Base-by-base conservation (phyloP, 345 rosid species). In the Passiflora organensis region DNA sequence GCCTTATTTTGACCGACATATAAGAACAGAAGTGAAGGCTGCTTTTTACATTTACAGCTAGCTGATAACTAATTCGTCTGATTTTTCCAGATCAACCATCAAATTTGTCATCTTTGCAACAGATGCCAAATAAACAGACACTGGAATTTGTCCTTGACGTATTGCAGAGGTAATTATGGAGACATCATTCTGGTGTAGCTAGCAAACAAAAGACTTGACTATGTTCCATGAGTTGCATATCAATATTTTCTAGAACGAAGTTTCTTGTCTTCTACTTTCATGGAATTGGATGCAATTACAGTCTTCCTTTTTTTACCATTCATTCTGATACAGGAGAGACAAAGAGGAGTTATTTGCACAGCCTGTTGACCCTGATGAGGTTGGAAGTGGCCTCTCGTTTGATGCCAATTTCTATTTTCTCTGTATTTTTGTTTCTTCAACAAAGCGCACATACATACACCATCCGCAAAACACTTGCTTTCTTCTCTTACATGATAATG, bases 91-190 rank as follows among this genome's bases (percentile, higher is more conserved):
- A 22, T 21, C 59, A 51, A 34, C n/a, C 20, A 44, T 36, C 53
- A n/a, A 14, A 41, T 45, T 47, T 14, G 22, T 46, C 61, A 39
- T 53, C 64, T 51, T 13, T 16, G 11, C 72, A 60, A 47, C 19
- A 32, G 13, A 47, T 67, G 51, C 72, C 72, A 0, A 51, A 16
- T 6, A 62, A 63, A 32, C 46, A 42, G 19, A 43, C 57, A 5
- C 56, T 70, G 15, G 69, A 70, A 17, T 59, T 59, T 43, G 4
- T 64, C 41, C 69, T 70, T 49, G 66, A 70, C 45, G 1, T 70
- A 25, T 36, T 70, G 13, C 69, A 70, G 36, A 54, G 65, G 74
- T 70, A 34, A 58, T 39, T 11, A 23, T 17, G 12, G 17, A 13
- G 15, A 1, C 36, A 19, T 23, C 14, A 12, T 22, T 24, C 39